Evolutionary conservation across 1,139 yeast genomes (phyloP).

Genomic region (Sugiyamaella neomexicana): DNA sequence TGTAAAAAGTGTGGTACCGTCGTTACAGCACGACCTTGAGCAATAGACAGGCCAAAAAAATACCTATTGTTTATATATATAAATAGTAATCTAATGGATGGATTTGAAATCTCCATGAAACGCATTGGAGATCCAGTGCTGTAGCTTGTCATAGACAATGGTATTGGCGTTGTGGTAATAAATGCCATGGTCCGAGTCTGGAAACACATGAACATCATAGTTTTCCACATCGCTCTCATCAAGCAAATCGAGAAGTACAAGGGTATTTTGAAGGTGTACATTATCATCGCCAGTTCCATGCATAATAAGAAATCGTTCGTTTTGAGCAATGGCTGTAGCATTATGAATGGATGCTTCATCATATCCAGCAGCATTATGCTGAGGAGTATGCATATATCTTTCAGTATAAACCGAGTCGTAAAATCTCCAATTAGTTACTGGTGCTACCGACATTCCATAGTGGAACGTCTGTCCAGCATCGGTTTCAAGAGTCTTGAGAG

Average conservation of each 20-base stretch:
- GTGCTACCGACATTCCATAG: conserved; percentile 87
- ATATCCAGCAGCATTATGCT: conserved; percentile 56
- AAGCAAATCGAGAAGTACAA: conserved; percentile 69
- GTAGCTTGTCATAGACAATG: conserved; percentile 72
- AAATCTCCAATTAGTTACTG: conserved; percentile 78
- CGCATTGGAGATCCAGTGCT: conserved; percentile 70
- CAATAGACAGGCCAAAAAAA: background rate
- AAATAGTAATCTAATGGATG: background rate
- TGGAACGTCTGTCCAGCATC: conserved; percentile 68
- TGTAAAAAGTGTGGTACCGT: conserved; percentile 72
- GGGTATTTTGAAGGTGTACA: conserved; percentile 88
- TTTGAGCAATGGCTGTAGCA: conserved; percentile 52
- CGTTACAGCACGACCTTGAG: conserved; percentile 28
- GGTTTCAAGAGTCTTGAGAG: conserved; percentile 70
- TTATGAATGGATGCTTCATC: conserved; percentile 45
- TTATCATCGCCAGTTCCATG: conserved; percentile 98
- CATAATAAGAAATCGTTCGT: conserved; percentile 72
- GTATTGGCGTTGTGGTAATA: conserved; percentile 73
- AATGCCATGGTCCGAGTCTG: conserved; percentile 90
- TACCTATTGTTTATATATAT: conserved; percentile 1
- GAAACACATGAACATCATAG: conserved; percentile 86
- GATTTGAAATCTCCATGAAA: conserved; percentile 53
- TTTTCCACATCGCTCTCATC: conserved; percentile 66
- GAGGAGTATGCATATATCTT: conserved; percentile 77
- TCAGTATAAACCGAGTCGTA: conserved; percentile 89